These are phyloP conservation scores for Podaxis sp. DNA, from an alignment of 768 basidiomycete genomes.

Conservation along the genomic window DNA sequence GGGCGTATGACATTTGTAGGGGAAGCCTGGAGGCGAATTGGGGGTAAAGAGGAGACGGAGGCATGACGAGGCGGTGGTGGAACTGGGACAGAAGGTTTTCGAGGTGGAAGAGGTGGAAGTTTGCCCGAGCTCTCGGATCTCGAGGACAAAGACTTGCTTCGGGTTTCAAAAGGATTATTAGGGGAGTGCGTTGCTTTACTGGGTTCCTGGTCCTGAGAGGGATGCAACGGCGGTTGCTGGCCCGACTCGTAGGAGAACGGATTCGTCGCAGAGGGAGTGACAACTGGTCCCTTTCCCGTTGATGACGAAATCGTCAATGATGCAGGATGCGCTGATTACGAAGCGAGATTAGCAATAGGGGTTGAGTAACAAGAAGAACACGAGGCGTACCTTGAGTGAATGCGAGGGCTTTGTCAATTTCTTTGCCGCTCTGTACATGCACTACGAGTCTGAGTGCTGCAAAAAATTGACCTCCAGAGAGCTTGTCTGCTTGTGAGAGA, in stretches of 20 bases:
- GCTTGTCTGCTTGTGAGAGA: conserved; percentile 44
- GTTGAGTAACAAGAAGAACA: conserved; percentile 17
- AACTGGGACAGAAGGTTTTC: conserved; percentile 32
- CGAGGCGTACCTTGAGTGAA: conserved; percentile 65
- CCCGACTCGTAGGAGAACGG: conserved; percentile 14
- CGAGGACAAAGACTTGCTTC: conserved; percentile 12
- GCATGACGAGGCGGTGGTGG: conserved; percentile 40
- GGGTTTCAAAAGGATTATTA: conserved; percentile 37
- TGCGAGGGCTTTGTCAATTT: conserved; percentile 60
- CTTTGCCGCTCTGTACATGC: conserved; percentile 57
- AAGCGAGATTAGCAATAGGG: background rate
- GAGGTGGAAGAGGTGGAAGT: conserved; percentile 48
- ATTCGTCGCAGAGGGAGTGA: conserved; percentile 11
- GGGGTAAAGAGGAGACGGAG: conserved; percentile 17
- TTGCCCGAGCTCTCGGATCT: conserved; percentile 16
- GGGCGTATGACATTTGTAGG: conserved; percentile 5
- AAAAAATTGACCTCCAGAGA: conserved; percentile 73
- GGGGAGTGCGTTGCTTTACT: conserved; percentile 17
- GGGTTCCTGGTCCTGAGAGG: conserved; percentile 22
- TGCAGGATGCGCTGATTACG: conserved; percentile 1
- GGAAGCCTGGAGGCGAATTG: conserved; percentile 16
- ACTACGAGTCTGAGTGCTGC: conserved; percentile 64
- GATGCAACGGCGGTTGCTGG: conserved; percentile 23
- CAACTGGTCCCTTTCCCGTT: background rate
- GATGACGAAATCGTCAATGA: background rate